Conservation (phyloP, 805 yeast genomes). For the Kluyveromyces nonfermentans region DNA sequence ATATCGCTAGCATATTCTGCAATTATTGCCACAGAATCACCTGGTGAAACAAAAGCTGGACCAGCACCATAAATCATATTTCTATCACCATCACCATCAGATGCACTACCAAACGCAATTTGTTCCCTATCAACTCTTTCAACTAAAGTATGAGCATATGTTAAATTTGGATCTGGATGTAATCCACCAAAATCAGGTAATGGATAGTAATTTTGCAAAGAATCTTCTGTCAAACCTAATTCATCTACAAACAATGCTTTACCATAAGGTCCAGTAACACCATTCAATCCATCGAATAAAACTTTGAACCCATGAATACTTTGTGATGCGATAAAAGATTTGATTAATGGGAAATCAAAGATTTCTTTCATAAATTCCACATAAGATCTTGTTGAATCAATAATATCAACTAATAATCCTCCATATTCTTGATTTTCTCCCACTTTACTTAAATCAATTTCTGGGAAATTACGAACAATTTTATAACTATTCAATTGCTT, state of each 20-base stretch:
- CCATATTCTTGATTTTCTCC: constrained; percentile 45
- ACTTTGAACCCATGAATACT: constrained; percentile 54
- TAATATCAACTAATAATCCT: constrained; percentile 63
- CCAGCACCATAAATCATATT: constrained; percentile 96
- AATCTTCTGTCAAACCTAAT: constrained; percentile 53
- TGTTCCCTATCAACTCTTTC: constrained; percentile 71
- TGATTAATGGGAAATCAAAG: constrained; percentile 80
- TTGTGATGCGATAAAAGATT: constrained; percentile 47
- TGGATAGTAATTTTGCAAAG: constrained; percentile 74
- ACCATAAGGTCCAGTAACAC: constrained; percentile 97
- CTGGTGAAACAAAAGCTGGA: constrained; percentile 87
- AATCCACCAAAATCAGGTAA: constrained; percentile 91
- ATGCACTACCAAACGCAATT: constrained; percentile 93
- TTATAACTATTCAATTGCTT: constrained; percentile 51
- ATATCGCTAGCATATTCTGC: constrained; percentile 86
- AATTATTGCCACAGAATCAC: constrained; percentile 95
- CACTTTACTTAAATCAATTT: constrained; percentile 50
- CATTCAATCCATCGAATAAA: constrained; percentile 84
- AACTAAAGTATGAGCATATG: constrained; percentile 85
- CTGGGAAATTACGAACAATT: constrained; percentile 47
- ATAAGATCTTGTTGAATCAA: constrained; percentile 74
- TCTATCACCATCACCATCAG: constrained; percentile 99
- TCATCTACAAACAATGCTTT: constrained; percentile 73
- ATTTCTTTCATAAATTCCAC: constrained; percentile 71
- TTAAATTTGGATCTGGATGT: constrained; percentile 96